A percentile compares a stretch with the other conserved stretches of the same genome.
These are phyloP conservation scores for Solanum hybrid DNA, from an alignment of 305 asterid genomes.

Conservation along the genomic window DNA sequence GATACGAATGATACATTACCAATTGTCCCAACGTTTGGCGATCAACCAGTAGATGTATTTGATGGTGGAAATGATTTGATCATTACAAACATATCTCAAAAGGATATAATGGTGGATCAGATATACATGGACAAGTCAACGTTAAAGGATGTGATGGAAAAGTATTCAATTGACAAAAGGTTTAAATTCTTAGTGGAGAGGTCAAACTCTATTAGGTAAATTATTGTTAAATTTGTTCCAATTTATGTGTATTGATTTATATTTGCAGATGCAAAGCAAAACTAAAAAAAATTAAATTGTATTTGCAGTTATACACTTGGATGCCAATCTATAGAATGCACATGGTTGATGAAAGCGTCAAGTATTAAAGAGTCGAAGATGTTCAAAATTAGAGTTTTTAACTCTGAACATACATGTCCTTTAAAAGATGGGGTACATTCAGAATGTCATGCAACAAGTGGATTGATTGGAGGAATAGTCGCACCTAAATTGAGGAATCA, in stretches of 20 bases:
- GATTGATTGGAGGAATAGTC: background rate
- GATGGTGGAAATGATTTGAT: background rate
- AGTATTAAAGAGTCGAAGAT: too few relatives aligned
- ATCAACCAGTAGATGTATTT: background rate
- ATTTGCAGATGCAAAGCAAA: background rate
- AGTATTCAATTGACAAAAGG: background rate
- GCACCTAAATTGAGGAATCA: background rate
- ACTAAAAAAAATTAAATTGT: background rate
- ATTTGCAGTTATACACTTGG: background rate
- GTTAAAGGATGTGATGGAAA: background rate
- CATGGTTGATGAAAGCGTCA: background rate
- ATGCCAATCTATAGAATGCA: background rate
- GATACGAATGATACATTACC: background rate
- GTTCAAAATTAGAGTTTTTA: background rate
- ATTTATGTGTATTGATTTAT: too few relatives aligned
- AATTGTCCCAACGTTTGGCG: background rate
- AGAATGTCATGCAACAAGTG: background rate
- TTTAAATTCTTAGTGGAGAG: background rate
- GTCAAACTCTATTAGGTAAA: background rate
- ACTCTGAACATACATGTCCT: background rate
- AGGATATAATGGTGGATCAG: background rate
- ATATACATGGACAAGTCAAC: background rate
- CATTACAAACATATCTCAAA: background rate
- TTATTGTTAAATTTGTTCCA: too few relatives aligned
- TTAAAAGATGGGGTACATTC: background rate